Evolutionary conservation across 495 filamentous ascomycete genomes (phyloP), one percentile per base, ranked within the genome.

Genomic region (Mytilinidion resinicola): DNA sequence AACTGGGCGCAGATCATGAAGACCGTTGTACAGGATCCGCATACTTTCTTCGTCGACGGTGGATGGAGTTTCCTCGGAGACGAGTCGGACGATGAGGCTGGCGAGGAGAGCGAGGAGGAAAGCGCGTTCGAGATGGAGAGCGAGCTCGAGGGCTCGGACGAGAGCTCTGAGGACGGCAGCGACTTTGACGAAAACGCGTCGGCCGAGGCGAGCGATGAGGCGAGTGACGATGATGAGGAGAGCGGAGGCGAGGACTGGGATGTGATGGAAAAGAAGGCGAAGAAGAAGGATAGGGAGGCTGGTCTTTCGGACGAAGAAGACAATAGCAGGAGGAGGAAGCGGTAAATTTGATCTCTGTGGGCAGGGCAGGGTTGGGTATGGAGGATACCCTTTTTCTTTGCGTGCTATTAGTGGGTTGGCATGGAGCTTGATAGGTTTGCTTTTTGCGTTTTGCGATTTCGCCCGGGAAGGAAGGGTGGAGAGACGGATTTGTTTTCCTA

Each of bases 1-100:
- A 96, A 97, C 75, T 99, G 95, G 95, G 84, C 86, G 8, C 95
- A 90, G 19, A 99, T 99, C 69, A 99, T 99, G 91, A 99, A 99
- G 78, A 99, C 95, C 0, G 91, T 99, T 15, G 89, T 86, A 35
- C 83, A 87, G 41, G 88, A 99, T 70, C 89, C 95, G 8, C 91
- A 97, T 66, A 82, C 85, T 56, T 99, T 99, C 82, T 99, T 96
- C 70, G 80, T 77, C 33, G 91, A 97, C 66, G 95, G 95, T 30
- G 95, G 95, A 21, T 99, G 95, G 95, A 86, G 84, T 12, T 96
- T 97, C 83, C 70, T 99, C 54, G 81, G 83, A 34, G 86, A 85
- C 54, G 92, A 96, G 41, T 89, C 85, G 1, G 95, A 97, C 63
- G 88, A 86, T 4, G 91, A 96, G 48, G 91, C 82, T 52, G 82